Conservation (phyloP, 2,329 filamentous ascomycete species). For the Arthroderma sp. region DNA sequence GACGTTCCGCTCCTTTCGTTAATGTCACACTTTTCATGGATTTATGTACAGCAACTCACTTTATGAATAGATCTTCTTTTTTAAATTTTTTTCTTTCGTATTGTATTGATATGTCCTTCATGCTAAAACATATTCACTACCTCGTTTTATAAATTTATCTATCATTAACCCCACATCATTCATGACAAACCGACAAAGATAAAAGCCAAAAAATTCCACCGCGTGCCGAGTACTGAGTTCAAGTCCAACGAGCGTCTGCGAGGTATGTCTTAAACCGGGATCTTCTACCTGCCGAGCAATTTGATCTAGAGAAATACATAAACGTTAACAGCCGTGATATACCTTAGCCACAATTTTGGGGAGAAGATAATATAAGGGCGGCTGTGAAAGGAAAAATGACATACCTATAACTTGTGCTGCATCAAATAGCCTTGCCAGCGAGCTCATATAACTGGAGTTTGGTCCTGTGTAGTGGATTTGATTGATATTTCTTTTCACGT, state of each 20-base stretch:
- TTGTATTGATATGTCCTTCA: slow-evolving; percentile 15
- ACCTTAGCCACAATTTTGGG: no score
- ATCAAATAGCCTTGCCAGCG: slow-evolving; percentile 81
- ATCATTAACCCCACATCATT: slow-evolving; percentile 70
- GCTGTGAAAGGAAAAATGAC: slow-evolving; percentile 19
- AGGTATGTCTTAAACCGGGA: slow-evolving; percentile 78
- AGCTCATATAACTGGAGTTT: slow-evolving; percentile 80
- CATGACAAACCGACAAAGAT: slow-evolving; percentile 88
- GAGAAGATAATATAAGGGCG: not conserved
- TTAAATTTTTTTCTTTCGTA: no score
- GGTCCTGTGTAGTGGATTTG: slow-evolving; percentile 65
- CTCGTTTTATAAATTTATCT: slow-evolving; percentile 94
- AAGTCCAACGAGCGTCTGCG: slow-evolving; percentile 86
- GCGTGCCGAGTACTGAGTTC: slow-evolving; percentile 88
- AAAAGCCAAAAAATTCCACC: slow-evolving; percentile 95
- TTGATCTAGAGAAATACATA: slow-evolving; percentile 51
- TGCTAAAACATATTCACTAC: slow-evolving; percentile 79
- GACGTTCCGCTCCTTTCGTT: no score
- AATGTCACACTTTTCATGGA: no score
- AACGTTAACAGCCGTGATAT: not conserved
- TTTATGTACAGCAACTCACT: no score
- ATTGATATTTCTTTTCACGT: slow-evolving; percentile 34
- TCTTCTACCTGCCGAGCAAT: slow-evolving; percentile 94
- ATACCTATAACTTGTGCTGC: slow-evolving; percentile 84
- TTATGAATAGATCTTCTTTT: no score